These are phyloP conservation scores for Coniella lustricola DNA, from an alignment of 2,329 filamentous ascomycete species.

Conservation along the genomic window DNA sequence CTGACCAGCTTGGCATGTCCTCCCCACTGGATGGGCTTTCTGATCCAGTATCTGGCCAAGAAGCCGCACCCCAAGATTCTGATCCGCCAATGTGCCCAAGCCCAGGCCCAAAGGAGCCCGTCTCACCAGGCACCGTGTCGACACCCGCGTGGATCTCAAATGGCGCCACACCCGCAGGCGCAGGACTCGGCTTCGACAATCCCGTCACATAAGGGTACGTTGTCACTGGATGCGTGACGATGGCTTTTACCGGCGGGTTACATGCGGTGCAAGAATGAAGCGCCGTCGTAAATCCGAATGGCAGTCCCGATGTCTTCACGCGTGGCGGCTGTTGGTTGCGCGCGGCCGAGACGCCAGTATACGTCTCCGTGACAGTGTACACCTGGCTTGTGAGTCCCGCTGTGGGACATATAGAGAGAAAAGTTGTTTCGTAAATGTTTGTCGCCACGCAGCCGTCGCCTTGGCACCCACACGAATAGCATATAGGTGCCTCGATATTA, in stretches of 20 bases:
- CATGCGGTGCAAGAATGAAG: background rate
- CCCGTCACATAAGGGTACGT: conserved; percentile 3
- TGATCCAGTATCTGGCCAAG: too few species aligned
- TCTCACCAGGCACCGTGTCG: background rate
- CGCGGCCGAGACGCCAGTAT: background rate
- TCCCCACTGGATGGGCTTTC: too few species aligned
- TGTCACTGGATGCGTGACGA: conserved; percentile 1
- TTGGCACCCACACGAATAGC: conserved; percentile 6
- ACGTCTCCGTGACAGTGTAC: conserved; percentile 2
- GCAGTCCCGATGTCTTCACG: background rate
- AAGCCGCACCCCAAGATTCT: too few species aligned
- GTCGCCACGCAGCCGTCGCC: conserved; percentile 1
- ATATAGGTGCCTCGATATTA: conserved; percentile 1
- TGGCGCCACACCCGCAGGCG: background rate
- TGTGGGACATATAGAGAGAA: background rate
- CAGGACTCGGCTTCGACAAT: conserved; percentile 1
- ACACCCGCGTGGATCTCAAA: background rate
- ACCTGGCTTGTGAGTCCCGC: background rate
- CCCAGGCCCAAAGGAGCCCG: background rate
- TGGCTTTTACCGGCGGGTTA: background rate
- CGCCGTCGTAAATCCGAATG: conserved; percentile 4
- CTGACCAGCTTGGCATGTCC: too few species aligned
- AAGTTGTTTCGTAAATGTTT: conserved; percentile 2
- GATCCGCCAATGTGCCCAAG: background rate
- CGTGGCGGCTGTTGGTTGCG: background rate